Evolutionary conservation across 1,139 yeast species (phyloP).

Genomic region (Groenewaldozyma sp.): DNA sequence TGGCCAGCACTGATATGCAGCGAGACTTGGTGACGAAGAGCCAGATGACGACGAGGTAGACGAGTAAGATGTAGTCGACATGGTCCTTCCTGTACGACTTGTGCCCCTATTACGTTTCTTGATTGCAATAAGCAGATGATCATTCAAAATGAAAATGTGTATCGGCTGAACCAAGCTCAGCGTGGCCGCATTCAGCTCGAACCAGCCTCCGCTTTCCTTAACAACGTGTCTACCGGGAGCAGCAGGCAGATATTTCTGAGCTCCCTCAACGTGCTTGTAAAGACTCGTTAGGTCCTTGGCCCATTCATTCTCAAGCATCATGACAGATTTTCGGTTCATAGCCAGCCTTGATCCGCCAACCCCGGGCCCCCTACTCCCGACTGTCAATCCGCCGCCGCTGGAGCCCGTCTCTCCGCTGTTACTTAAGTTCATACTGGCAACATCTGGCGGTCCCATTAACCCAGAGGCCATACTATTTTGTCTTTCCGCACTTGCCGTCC

Average conservation of each 20-base stretch:
- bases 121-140: slow-evolving; percentile 65
- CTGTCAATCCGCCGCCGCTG: slow-evolving; percentile 1
- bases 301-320: slow-evolving; percentile 75
- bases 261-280: slow-evolving; percentile 82
- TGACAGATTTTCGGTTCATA: slow-evolving; percentile 55
- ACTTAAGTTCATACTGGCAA: too few species aligned
- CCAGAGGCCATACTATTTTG: slow-evolving; percentile 2
- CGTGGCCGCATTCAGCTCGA: slow-evolving; percentile 77
- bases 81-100: slow-evolving; percentile 11
- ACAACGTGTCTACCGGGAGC: slow-evolving; percentile 76
- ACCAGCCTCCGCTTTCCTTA: slow-evolving; percentile 79
- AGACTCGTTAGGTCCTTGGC: slow-evolving; percentile 60
- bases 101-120: slow-evolving; percentile 38
- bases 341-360: not conserved
- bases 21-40: slow-evolving; percentile 33
- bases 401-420: not conserved
- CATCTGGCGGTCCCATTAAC: not conserved
- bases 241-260: slow-evolving; percentile 70
- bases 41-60: slow-evolving; percentile 6
- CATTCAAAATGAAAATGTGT: slow-evolving; percentile 70
- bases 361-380: too few species aligned
- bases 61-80: slow-evolving; percentile 1
- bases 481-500: slow-evolving; percentile 17
- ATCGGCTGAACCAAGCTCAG: slow-evolving; percentile 74
- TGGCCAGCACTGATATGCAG: slow-evolving; percentile 78